Base-by-base conservation (phyloP, 192 early-diverging fungal genomes). In the Entomortierella parvispora region DNA sequence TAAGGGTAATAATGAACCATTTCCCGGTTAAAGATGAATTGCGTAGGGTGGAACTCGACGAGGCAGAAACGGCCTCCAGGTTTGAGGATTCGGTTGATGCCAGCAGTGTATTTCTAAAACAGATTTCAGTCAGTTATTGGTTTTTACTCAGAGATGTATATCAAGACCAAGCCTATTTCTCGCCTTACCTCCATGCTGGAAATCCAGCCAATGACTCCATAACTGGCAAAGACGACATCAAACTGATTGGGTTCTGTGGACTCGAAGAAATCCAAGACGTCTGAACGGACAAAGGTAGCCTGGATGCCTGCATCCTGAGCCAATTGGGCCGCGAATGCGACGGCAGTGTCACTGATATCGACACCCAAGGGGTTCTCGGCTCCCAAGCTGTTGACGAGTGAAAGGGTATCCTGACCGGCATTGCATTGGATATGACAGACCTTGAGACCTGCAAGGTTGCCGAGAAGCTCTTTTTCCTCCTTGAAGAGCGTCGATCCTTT, bases 341-440 rank as follows among this genome's bases (percentile, higher is more conserved):
- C 49, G 1, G 74, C 74, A 15, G 4, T 58, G 43, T 77, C 74
- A 59, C 74, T 77, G 61, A 77, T 77, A 28, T 77, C 74, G 66
- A 77, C 55, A 8, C 74, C 74, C 12, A 52, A 49, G 10, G 74
- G 74, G 55, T 77, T 77, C 15, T 77, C 22, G 2, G 74, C 74
- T 0, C 66, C 61, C 0, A 77, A 45, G 4, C 23, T 57, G 29
- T 37, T 77, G 3, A 77, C 74, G 22, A 77, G 55, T 37, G 65
- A 68, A 49, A 77, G 65, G 3, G 74, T 77, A 37, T 77, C 74
- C 43, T 77, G 74, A 6, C 74, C 74, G 12, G 65, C 43, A 31
- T 77, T 77, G 46, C 74, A 77, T 20, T 77, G 74, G 18, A 77
- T 52, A 37, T 77, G 74, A 47, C 74, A 77, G 17, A 77, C 74